Base-by-base conservation (phyloP, 345 rosid species). In the Gossypioides kirkii region DNA sequence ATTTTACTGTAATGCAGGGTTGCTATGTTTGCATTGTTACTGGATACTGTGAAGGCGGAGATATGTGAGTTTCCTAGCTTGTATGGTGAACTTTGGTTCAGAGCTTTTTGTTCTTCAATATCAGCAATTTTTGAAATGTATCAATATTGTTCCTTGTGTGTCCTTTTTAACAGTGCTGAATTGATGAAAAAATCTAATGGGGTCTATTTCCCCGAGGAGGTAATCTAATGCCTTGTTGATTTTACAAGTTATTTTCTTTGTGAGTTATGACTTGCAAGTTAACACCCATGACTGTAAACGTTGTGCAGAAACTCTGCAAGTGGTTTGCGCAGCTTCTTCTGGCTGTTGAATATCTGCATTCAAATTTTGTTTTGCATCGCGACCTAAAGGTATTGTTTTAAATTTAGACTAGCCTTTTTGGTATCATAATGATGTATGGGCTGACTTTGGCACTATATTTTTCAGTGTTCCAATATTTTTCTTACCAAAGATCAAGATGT, bases 21-120 rank as follows among this genome's bases (percentile, higher is more conserved):
- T 92, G 98, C 86, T 95, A 91, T 81, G 98, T 95, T 76, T 95
- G 99, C 82, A 95, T 95, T 79, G 98, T 92, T 74, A 92, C 97
- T 12, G 97, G 99, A 81, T 95, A 95, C 78, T 95, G 99, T 77
- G 99, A 92, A 87, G 98, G 99, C 53, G 99, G 99, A 84, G 98
- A 95, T 84, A 95, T 95, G 99, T 95, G 88, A 87, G 97, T 89
- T 75, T 74, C 50, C 42, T 38, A 50, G 53, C 61, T 54, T 47
- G 26, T 69, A 10, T 36, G 22, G 2, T 59, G 62, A 46, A 53
- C 26, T 75, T 71, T 47, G 12, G 8, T 69, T 59, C 7, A 36
- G 45, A 59, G 36, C 10, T 10, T 16, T 59, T 68, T 78, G 43
- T 72, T 76, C 71, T 70, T 65, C 42, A 42, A 56, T 25, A 68